Percentiles rank a stretch among this genome's conserved stretches.
Conservation (phyloP, 208 protist genomes). For the Entamoeba invadens region DNA sequence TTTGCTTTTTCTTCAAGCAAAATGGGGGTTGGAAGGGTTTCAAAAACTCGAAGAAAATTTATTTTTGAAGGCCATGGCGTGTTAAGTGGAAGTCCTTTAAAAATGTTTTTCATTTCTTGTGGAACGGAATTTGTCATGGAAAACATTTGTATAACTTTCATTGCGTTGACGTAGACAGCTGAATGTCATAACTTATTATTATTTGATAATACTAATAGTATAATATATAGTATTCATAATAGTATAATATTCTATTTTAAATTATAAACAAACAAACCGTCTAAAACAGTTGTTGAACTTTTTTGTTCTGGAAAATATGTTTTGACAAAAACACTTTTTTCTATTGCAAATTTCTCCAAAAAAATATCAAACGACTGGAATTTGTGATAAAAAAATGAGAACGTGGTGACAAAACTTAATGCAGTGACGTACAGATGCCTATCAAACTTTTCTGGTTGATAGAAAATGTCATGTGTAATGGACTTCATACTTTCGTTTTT, state of each 20-base stretch:
- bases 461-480: neutral
- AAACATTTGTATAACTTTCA: neutral
- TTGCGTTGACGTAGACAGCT: neutral
- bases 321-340: neutral
- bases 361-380: neutral
- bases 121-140: neutral
- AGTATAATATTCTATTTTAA: no score
- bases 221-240: no score
- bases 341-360: neutral
- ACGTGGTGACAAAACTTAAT: neutral
- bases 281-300: neutral
- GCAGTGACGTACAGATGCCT: neutral
- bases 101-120: neutral
- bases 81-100: neutral
- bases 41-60: neutral
- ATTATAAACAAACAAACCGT: no score
- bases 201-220: no score
- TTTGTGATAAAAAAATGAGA: neutral
- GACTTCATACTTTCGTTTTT: no score
- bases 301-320: neutral
- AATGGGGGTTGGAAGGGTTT: neutral
- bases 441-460: neutral
- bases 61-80: neutral
- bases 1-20: neutral
- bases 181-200: no score